Evolutionary conservation across 2,329 filamentous ascomycete genomes (phyloP), one percentile per base, ranked within the genome.

Genomic region (Fusarium sp.): DNA sequence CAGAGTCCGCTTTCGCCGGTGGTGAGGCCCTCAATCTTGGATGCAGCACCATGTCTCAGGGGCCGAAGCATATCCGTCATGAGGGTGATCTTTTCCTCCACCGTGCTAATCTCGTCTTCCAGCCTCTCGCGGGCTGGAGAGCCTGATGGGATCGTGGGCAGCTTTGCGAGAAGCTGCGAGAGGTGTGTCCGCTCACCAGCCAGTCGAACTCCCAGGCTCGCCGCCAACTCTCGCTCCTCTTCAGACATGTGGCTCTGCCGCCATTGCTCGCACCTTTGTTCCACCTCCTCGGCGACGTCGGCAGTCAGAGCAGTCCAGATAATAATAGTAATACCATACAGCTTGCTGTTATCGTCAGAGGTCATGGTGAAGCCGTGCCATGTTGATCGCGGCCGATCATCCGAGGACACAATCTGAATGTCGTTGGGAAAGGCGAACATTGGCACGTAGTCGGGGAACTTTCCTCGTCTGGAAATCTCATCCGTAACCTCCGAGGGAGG

Each of bases 351-450:
- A 80, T 98, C 95, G 65, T 94, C 93, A 24, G 93, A 93, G 3
- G 96, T 99, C 96, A 99, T 98, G 71, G 94, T 95, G 80, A 99
- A 99, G 58, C 96, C 96, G 83, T 99, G 96, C 96, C 96, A 99
- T 27, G 95, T 98, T n/a, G 96, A 96, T 71, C 95, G 89, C 1
- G 96, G 96, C 71, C 95, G 90, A 81, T 98, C 94, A 79, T 99
- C 96, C 1, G 95, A 95, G 2, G 96, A 98, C 11, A 98, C 94
- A 62, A 99, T 96, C 73, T 95, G 95, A 77, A 99, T 96, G 82
- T 99, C 96, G 83, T 98, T 98, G 54, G 96, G 96, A 79, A 98
- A 99, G 63, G 96, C 95, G 83, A 99, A 99, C 96, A 99, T 98
- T 66, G 96, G 96, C 20, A 99, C 94, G 79, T 98, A 99, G 80